phyloP scores from a whole-genome alignment of 1,139 yeast species.

The Suhomyces anneliseae region DNA sequence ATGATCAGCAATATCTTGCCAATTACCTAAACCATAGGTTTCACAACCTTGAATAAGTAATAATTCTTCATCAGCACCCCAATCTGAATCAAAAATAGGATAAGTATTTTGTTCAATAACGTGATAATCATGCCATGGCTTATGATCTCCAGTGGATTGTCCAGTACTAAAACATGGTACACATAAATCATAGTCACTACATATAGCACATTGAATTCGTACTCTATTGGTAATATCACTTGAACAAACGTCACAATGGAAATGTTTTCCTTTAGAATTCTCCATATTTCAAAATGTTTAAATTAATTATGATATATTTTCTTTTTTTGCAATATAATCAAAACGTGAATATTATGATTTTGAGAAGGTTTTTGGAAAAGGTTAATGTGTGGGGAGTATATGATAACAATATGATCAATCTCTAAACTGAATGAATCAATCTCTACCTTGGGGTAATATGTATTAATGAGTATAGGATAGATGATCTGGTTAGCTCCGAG shows the following conservation, averaged over 20 bases:
- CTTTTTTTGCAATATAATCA: slow-evolving; percentile 6
- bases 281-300: slow-evolving; percentile 12
- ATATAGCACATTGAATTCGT: slow-evolving; percentile 86
- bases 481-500: neutral
- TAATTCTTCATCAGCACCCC: slow-evolving; percentile 99
- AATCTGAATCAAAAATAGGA: slow-evolving; percentile 83
- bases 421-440: slow-evolving; percentile 3
- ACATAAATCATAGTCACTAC: slow-evolving; percentile 91
- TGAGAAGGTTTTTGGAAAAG: neutral
- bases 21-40: slow-evolving; percentile 87
- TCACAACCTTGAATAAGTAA: slow-evolving; percentile 89
- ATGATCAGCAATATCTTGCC: slow-evolving; percentile 96
- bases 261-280: slow-evolving; percentile 44
- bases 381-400: neutral
- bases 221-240: slow-evolving; percentile 92
- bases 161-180: slow-evolving; percentile 96
- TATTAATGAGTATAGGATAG: neutral
- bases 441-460: neutral
- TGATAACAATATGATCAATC: slow-evolving; percentile 5
- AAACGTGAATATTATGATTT: neutral
- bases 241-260: slow-evolving; percentile 94
- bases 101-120: slow-evolving; percentile 93
- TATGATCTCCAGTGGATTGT: slow-evolving; percentile 73
- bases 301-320: neutral
- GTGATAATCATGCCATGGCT: slow-evolving; percentile 91